Base-by-base conservation (phyloP, 2,329 filamentous ascomycete species). In the Monosporascus sp. region DNA sequence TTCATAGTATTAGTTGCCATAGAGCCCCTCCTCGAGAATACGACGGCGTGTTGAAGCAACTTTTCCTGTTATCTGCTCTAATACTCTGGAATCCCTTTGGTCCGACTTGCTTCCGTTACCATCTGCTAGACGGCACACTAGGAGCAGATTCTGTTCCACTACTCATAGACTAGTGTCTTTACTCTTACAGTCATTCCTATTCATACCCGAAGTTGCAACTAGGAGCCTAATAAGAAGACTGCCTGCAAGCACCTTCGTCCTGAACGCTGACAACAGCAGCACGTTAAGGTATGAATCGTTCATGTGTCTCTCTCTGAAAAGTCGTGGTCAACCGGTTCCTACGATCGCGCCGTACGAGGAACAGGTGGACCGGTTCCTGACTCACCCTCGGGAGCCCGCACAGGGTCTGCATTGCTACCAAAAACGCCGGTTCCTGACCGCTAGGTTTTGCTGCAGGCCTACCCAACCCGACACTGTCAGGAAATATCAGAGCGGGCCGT, bases 361-460 rank as follows among this genome's bases (percentile, higher is more conserved):
- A 44, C 54, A 55, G 53, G 50, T 51, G 56, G 58, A 62, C 59
- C 56, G 55, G 60, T 63, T 66, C 61, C 55, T 63, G 60, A 65
- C 58, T 60, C 59, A 63, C 60, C 55, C 48, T 64, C 66, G 66
- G 66, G 65, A 68, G 56, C 57, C 63, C 63, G 64, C 66, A 67
- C 65, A 50, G 62, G 52, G 58, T 56, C 56, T 60, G 64, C 65
- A 65, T 63, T 64, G 58, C 56, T 61, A 59, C 55, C 58, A 64
- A 57, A 65, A 67, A 66, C 64, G 54, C 55, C 55, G 54, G 56
- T 61, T 60, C 60, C 56, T 64, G 62, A 66, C 66, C 65, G 64
- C 65, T 50, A 61, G 55, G 63, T 51, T 49, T 41, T 55, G 44
- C 64, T 66, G 65, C 64, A 68, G 60, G 59, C 50, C 51, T 66